Base-by-base conservation (phyloP, 2,329 filamentous ascomycete species). In the Pseudogymnoascus sp. region DNA sequence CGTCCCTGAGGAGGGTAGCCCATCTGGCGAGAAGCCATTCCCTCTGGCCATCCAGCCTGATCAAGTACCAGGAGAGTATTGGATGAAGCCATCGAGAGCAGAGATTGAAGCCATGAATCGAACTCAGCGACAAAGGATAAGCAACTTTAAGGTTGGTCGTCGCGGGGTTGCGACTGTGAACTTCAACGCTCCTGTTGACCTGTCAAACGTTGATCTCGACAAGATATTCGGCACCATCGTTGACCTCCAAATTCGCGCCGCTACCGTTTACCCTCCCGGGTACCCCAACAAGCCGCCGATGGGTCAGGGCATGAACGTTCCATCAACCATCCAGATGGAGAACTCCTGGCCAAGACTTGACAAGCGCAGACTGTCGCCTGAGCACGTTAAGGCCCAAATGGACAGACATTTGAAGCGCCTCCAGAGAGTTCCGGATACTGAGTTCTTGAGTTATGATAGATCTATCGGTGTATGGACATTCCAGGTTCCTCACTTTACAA, bases 401-500 rank as follows among this genome's bases (percentile, higher is more conserved):
- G 83, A 88, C 38, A 96, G 92, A 76, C 95, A 99, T 75, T 77
- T 97, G 63, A 85, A 88, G 65, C 88, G 90, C 62, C 84, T 99
- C 23, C 89, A 87, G 79, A 85, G 83, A 64, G 91, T 97, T 38
- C 78, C 80, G 7, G 88, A 91, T 73, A 97, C 95, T 0, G 85
- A 86, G 3, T 97, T 96, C 70, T 81, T 93, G 69, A 82, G 82
- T 70, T 99, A 97, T 75, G 84, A 96, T 67, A 80, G 82, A 64
- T 82, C 90, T 1, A 92, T 87, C 61, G 95, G 93, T 61, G 83
- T 90, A 56, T 99, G 96, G 96, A 84, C 85, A 13, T 99, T 99
- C 78, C 86, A 81, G 9, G 95, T 99, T n/a, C 87, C 93, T 71
- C 95, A 99, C 75, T 99, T 96, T 75, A 97, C 93, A 1, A 96